Base-by-base conservation (phyloP, 495 filamentous ascomycete genomes). In the Bacidia rubella region DNA sequence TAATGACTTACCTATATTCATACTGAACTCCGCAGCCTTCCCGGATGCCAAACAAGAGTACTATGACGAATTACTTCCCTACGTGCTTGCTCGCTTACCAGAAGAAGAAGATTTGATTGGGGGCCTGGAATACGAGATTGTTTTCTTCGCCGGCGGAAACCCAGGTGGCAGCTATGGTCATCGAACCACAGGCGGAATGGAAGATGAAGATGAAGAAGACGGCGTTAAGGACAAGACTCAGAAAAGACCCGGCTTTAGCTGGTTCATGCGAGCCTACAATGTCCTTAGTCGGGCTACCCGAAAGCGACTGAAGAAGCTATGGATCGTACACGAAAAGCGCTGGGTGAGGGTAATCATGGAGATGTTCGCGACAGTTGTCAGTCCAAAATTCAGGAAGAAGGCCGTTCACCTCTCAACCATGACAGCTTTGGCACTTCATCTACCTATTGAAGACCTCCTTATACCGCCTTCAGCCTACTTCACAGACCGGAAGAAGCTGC, bases 291-390 rank as follows among this genome's bases (percentile, higher is more conserved):
- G 75, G 54, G 73, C 71, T 1, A 73, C 70, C 54, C 66, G 74
- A 50, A 79, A 79, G 63, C 66, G 69, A 59, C 58, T 79, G 25
- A 66, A 70, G 55, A 70, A 65, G 54, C 62, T 79, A 17, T 79
- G 73, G 61, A 72, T 79, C 56, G 75, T 78, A 41, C 75, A 78
- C 56, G 76, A 77, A 60, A 70, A 70, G 52, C 69, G 65, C 24
- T 79, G 76, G 75, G 72, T 78, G 12, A 65, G 76, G 48, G 67
- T 78, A 21, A 61, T 79, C 40, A 62, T 76, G n/a, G 75, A 77
- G 54, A 70, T 77, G 57, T 74, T 78, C 60, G 72, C 71, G 2
- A 74, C 74, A 3, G 69, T 79, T 15, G 75, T 77, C 24, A 73
- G 70, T 27, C 71, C 71, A n/a, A 79, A 79, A 54, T 77, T 77